These are phyloP conservation scores for Fusarium fracticaudum DNA, from an alignment of 2,329 filamentous ascomycete species.

Conservation along the genomic window DNA sequence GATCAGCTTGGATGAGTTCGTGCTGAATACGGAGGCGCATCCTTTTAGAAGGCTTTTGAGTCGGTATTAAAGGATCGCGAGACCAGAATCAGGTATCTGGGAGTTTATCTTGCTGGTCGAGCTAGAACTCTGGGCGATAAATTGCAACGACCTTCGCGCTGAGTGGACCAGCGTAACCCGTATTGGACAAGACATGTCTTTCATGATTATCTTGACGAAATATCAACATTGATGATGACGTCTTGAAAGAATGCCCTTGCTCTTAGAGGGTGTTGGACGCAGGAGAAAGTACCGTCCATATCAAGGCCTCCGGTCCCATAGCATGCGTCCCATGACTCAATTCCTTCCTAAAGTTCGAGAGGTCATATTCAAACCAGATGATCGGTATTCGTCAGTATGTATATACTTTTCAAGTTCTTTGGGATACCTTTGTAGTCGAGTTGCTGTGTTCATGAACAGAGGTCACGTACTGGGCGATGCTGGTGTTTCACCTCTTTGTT, in stretches of 20 bases:
- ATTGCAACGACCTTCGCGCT: too few relatives aligned
- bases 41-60: slow-evolving; percentile 43
- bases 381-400: accelerated
- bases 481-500: slow-evolving; percentile 8
- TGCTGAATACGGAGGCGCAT: slow-evolving; percentile 66
- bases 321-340: neutral
- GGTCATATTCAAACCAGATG: too few relatives aligned
- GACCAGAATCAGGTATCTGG: accelerated
- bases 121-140: neutral
- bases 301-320: too few relatives aligned
- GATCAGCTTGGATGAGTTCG: slow-evolving; percentile 74
- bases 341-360: neutral
- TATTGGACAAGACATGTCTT: neutral
- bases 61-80: accelerated
- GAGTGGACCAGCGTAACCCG: neutral
- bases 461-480: neutral
- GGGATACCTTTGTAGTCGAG: neutral
- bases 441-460: neutral
- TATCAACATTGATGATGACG: neutral
- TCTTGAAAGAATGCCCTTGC: slow-evolving; percentile 58
- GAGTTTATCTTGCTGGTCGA: neutral
- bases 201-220: neutral
- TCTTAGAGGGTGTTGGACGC: neutral
- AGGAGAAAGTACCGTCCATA: neutral
- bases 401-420: neutral